Conservation (phyloP, 306 rosid species). For the Fagus sylvatica region DNA sequence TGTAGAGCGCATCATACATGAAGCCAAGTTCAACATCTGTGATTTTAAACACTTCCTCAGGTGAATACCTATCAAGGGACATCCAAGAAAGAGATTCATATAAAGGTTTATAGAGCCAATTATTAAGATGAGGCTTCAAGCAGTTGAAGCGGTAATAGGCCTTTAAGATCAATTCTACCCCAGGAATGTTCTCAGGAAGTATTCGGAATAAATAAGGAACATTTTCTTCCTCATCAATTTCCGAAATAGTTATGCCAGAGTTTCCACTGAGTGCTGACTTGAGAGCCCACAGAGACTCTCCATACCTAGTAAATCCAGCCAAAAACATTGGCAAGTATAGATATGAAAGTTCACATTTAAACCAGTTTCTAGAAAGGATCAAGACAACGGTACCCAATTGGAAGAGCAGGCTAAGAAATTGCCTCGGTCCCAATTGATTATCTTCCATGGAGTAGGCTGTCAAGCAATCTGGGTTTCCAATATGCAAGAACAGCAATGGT, state of each 20-base stretch:
- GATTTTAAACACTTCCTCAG: slow-evolving; percentile 43
- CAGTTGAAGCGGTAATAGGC: slow-evolving; percentile 59
- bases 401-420: slow-evolving; percentile 43
- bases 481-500: slow-evolving; percentile 60
- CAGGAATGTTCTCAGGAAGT: slow-evolving; percentile 41
- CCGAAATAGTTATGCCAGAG: slow-evolving; percentile 41
- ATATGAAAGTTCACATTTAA: slow-evolving; percentile 20
- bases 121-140: slow-evolving; percentile 58
- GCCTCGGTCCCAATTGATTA: slow-evolving; percentile 53
- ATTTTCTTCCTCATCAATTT: slow-evolving; percentile 42
- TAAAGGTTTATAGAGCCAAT: slow-evolving; percentile 49
- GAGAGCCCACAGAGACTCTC: slow-evolving; percentile 65
- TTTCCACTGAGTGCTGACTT: slow-evolving; percentile 43
- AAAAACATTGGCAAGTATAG: slow-evolving; percentile 55
- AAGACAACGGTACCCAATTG: slow-evolving; percentile 54
- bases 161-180: slow-evolving; percentile 47
- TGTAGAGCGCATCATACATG: slow-evolving; percentile 70
- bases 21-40: slow-evolving; percentile 60
- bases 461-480: slow-evolving; percentile 63
- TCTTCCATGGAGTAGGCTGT: slow-evolving; percentile 73
- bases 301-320: slow-evolving; percentile 58
- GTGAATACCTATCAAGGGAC: slow-evolving; percentile 31
- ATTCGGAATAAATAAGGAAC: slow-evolving; percentile 43
- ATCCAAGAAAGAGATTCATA: slow-evolving; percentile 41
- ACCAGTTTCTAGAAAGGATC: slow-evolving; percentile 10